Conservation (phyloP, 2,329 filamentous ascomycete species). For the Leptographium radiaticola region DNA sequence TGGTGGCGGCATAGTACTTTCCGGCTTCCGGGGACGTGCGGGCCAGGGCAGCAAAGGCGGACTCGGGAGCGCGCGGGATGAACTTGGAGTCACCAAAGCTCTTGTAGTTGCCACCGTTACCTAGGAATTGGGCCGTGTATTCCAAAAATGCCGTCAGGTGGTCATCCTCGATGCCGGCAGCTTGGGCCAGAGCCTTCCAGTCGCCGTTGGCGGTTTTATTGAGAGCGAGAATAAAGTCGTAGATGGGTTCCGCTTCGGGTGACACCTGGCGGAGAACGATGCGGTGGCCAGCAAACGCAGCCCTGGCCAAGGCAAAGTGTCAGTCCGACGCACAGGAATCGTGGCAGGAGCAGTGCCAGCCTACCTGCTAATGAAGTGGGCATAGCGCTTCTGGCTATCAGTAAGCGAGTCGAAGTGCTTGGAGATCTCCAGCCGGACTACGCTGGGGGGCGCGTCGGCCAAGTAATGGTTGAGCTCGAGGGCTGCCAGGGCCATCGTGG, state of each 20-base stretch:
- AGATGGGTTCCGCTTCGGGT: conserved; percentile 69
- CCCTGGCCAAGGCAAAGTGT: conserved; percentile 30
- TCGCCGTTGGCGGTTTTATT: conserved; percentile 54
- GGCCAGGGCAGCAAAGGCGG: conserved; percentile 52
- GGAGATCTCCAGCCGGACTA: conserved; percentile 81
- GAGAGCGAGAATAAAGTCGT: conserved; percentile 64
- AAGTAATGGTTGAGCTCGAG: conserved; percentile 63
- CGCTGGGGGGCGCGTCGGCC: conserved; percentile 77
- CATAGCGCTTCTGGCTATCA: conserved; percentile 75
- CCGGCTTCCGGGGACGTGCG: conserved; percentile 45
- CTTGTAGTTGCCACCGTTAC: conserved; percentile 77
- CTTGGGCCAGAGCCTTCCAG: conserved; percentile 54
- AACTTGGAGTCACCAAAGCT: conserved; percentile 80
- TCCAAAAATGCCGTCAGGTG: conserved; percentile 59
- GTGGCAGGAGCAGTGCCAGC: conserved; percentile 9
- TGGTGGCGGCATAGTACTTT: conserved; percentile 52
- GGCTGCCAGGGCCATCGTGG: conserved; percentile 37
- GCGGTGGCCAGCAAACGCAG: conserved; percentile 63
- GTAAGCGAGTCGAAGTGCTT: conserved; percentile 75
- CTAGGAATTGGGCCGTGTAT: conserved; percentile 67
- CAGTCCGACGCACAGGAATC: not conserved
- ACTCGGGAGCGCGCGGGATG: conserved; percentile 55
- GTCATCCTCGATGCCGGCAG: conserved; percentile 49
- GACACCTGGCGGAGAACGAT: conserved; percentile 73
- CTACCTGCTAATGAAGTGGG: conserved; percentile 76